These are phyloP conservation scores for Phyllosticta citriasiana DNA, from an alignment of 2,329 filamentous ascomycete genomes.

Conservation along the genomic window DNA sequence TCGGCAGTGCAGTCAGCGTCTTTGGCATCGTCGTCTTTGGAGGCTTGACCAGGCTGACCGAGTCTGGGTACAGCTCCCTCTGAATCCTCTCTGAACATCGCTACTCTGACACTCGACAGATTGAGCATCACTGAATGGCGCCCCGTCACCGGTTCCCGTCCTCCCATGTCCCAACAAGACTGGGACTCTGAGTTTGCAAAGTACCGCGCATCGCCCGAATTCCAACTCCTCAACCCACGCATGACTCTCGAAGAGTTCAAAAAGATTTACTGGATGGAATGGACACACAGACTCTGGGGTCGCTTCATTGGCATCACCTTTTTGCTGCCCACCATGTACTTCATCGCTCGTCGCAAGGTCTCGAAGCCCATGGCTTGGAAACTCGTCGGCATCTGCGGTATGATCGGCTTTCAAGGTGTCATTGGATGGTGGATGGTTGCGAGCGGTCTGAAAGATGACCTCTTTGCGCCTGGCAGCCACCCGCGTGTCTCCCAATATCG, in stretches of 20 bases:
- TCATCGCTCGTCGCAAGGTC: slow-evolving; percentile 70
- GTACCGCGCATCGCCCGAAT: slow-evolving; percentile 89
- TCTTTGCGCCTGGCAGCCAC: slow-evolving; percentile 83
- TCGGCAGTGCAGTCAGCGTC: slow-evolving; percentile 83
- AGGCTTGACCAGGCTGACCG: slow-evolving; percentile 83
- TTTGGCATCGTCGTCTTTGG: slow-evolving; percentile 97
- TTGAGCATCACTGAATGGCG: slow-evolving; percentile 98
- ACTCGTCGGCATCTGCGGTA: slow-evolving; percentile 69
- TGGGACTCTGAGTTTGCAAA: slow-evolving; percentile 92
- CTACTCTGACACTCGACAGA: slow-evolving; percentile 37
- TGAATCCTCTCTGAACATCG: background rate
- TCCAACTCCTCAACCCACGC: slow-evolving; percentile 78
- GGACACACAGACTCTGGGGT: slow-evolving; percentile 91
- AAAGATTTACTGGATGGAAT: slow-evolving; percentile 99
- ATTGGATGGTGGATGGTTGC: slow-evolving; percentile 99
- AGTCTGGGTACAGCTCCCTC: slow-evolving; percentile 64
- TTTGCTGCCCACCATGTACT: slow-evolving; percentile 78
- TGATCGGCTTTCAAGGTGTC: slow-evolving; percentile 91
- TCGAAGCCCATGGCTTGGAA: slow-evolving; percentile 66
- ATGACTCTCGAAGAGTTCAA: slow-evolving; percentile 95
- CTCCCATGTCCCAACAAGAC: slow-evolving; percentile 65
- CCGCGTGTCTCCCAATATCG: slow-evolving; percentile 93
- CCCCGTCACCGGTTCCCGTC: slow-evolving; percentile 85
- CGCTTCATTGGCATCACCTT: slow-evolving; percentile 85
- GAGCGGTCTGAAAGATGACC: slow-evolving; percentile 86